Base-by-base conservation (phyloP, 805 yeast species). In the Wickerhamomyces subpelliculosus region DNA sequence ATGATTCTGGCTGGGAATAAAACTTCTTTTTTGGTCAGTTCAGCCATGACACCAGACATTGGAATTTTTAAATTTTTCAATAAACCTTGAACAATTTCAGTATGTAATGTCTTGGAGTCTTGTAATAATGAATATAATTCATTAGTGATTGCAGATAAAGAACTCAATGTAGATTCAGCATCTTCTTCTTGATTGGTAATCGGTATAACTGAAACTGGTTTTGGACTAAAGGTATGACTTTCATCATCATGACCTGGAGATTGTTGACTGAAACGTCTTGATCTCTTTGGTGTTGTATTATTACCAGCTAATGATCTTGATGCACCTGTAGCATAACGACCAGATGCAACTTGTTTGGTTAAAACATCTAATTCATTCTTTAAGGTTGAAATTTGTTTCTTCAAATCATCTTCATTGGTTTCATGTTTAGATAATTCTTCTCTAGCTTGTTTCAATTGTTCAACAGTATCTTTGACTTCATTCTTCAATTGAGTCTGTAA, bases 1-100 rank as follows among this genome's bases (percentile, higher is more conserved):
- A 93, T 79, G 47, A 93, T 86, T 68, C 96, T 79, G 2, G 97
- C 93, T 21, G 98, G 98, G 78, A 88, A 93, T 38, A 93, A 69
- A 10, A 90, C 95, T 58, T 93, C 97, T 55, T 88, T 87, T 56
- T 86, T 75, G 13, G 89, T 79, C 46, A 87, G 68, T 52, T 80
- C 86, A 34, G 86, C 81, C 32, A 93, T 88, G 34, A 84, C 86
- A 43, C 87, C 84, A 18, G 95, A 82, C 27, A 80, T 77, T 32
- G 97, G 97, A 38, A 89, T 78, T 61, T 78, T 84, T 60, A 90
- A 71, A 10, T 87, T 89, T 66, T 79, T 83, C 55, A 93, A 69
- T 44, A 93, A 68, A 6, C 95, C 95, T 49, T 83, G 89, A 23
- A 88, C 82, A 35, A 87, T 84, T 61, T 90, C 97, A 43, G 76